Evolutionary conservation across 441 rosid genomes (phyloP).

Genomic region (Macaranga tanarius): DNA sequence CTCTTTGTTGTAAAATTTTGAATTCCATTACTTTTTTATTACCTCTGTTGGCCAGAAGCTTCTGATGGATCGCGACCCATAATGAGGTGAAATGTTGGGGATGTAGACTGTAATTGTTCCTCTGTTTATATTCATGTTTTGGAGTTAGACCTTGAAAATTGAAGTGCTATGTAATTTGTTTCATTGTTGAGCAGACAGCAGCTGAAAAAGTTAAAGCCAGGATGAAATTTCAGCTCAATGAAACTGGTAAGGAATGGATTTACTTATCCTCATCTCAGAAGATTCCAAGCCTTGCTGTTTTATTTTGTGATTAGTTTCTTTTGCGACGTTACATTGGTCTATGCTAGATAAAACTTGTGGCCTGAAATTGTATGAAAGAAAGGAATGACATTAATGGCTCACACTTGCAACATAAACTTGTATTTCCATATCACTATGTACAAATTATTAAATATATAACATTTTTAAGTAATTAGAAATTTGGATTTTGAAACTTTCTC

Average conservation of each 20-base stretch:
- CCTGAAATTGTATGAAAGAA: background rate
- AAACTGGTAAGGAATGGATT: slow-evolving; percentile 54
- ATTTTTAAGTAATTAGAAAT: background rate
- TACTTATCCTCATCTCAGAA: background rate
- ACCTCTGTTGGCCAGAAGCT: too few species aligned
- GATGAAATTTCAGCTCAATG: slow-evolving; percentile 85
- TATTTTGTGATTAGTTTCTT: background rate
- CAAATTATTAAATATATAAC: too few species aligned
- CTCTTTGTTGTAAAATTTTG: too few species aligned
- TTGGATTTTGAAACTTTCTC: slow-evolving; percentile 1
- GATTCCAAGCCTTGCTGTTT: background rate
- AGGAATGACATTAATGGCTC: background rate
- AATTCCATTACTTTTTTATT: too few species aligned
- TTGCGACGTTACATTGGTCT: background rate
- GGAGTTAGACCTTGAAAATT: too few species aligned
- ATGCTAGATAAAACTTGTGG: background rate
- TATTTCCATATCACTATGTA: background rate
- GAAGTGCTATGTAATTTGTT: background rate
- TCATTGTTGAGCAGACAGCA: slow-evolving; percentile 54
- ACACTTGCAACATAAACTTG: background rate
- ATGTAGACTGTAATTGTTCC: too few species aligned
- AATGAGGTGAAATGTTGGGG: too few species aligned
- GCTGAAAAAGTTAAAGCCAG: slow-evolving; percentile 87
- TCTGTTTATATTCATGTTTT: too few species aligned
- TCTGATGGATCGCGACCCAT: too few species aligned